These are phyloP conservation scores for Aspergillus mulundensis DNA, from an alignment of 495 filamentous ascomycete species.

Conservation along the genomic window DNA sequence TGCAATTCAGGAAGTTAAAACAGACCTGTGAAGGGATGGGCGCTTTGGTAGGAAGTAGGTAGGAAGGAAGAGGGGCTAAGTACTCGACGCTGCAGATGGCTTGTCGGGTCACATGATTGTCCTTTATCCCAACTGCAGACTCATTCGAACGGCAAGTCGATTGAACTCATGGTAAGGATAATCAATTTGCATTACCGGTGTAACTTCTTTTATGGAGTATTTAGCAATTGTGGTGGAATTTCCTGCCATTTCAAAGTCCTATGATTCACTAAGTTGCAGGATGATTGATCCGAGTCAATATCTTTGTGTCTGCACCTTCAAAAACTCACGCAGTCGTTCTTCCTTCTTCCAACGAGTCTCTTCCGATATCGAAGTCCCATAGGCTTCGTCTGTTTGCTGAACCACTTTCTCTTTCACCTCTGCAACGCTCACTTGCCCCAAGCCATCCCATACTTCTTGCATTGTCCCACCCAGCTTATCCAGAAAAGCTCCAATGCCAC, in stretches of 20 bases:
- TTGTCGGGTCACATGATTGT: no score
- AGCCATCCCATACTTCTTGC: constrained; percentile 50
- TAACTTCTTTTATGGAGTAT: no score
- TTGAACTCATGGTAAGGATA: no score
- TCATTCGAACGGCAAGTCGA: no score
- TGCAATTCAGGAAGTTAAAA: no score
- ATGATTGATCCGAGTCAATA: constrained; percentile 10
- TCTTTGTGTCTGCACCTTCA: constrained; percentile 24
- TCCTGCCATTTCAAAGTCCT: neutral
- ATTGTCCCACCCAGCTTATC: constrained; percentile 54
- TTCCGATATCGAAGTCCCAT: constrained; percentile 24
- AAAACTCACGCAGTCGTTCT: constrained; percentile 26
- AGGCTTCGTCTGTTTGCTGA: constrained; percentile 33
- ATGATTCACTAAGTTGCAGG: neutral
- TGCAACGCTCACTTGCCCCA: constrained; percentile 38
- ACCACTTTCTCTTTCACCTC: constrained; percentile 35
- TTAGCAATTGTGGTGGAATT: no score
- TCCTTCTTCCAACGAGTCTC: constrained; percentile 25
- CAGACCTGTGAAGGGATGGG: no score
- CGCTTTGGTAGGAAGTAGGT: neutral
- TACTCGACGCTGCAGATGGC: no score
- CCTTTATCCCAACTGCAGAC: no score
- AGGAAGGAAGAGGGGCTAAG: constrained; percentile 2
- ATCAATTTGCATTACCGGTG: no score
- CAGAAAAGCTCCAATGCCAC: constrained; percentile 52